These are phyloP conservation scores for Boletellus ananiceps DNA, from an alignment of 768 basidiomycete species.

Conservation along the genomic window DNA sequence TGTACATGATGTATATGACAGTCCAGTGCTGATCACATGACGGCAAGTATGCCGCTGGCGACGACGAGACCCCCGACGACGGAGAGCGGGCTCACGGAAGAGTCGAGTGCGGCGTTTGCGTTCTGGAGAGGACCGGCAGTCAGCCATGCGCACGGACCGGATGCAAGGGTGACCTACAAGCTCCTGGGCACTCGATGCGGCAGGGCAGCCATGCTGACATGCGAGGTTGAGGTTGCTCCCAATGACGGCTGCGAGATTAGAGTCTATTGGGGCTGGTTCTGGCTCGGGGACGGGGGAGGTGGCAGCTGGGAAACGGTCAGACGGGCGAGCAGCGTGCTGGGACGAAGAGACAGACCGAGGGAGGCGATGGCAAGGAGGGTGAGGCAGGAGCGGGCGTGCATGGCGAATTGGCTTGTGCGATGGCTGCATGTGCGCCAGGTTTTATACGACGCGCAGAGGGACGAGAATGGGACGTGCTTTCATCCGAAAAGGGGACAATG, in stretches of 20 bases:
- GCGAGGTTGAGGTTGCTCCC: slow-evolving; percentile 23
- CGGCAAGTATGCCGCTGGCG: slow-evolving; percentile 17
- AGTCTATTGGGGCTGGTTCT: slow-evolving; percentile 25
- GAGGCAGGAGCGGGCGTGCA: slow-evolving; percentile 22
- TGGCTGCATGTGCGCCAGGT: neutral
- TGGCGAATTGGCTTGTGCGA: neutral
- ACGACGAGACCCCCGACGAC: slow-evolving; percentile 22
- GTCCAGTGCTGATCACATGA: slow-evolving; percentile 6
- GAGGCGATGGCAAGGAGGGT: slow-evolving; percentile 17
- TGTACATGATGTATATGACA: slow-evolving; percentile 1
- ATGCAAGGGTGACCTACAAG: slow-evolving; percentile 11
- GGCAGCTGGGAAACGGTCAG: slow-evolving; percentile 9
- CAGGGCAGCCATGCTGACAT: slow-evolving; percentile 22
- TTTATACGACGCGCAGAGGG: neutral
- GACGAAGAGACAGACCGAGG: slow-evolving; percentile 14
- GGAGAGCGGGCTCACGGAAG: slow-evolving; percentile 14
- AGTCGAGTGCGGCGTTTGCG: slow-evolving; percentile 18
- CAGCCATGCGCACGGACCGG: neutral
- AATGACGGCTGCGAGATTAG: slow-evolving; percentile 11
- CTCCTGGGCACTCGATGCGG: slow-evolving; percentile 16
- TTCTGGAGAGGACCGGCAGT: slow-evolving; percentile 6
- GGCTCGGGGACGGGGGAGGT: slow-evolving; percentile 22
- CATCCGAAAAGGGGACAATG: neutral
- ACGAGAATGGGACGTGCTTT: neutral
- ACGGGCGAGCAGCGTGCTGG: neutral